Conservation (phyloP, 2,329 filamentous ascomycete genomes). For the Leptographium galeiforme region DNA sequence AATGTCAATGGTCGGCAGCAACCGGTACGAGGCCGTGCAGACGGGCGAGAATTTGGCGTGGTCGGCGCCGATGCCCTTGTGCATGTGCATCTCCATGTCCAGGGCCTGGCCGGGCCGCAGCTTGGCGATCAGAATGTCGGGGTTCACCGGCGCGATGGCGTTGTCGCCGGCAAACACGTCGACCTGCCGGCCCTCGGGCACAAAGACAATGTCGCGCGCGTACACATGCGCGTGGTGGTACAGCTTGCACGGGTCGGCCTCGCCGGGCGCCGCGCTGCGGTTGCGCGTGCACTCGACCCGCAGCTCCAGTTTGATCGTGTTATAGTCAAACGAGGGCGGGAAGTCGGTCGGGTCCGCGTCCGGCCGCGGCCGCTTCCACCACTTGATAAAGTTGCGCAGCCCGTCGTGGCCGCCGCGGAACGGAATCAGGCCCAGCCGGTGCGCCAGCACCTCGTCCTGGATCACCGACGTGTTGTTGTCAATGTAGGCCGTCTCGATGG, state of each 20-base stretch:
- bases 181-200: conserved; percentile 59
- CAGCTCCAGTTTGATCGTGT: conserved; percentile 71
- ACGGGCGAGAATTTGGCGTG: conserved; percentile 97
- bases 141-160: conserved; percentile 66
- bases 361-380: conserved; percentile 57
- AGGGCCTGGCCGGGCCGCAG: conserved; percentile 82
- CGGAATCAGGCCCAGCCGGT: conserved; percentile 80
- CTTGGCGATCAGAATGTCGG: conserved; percentile 89
- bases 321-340: conserved; percentile 59
- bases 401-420: conserved; percentile 68
- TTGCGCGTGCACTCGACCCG: conserved; percentile 72
- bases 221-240: conserved; percentile 81
- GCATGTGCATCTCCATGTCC: conserved; percentile 77
- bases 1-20: conserved; percentile 82
- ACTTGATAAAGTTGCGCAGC: conserved; percentile 64
- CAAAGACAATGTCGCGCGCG: conserved; percentile 63
- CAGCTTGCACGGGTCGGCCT: conserved; percentile 69
- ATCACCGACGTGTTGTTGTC: conserved; percentile 96
- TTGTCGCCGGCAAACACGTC: conserved; percentile 55
- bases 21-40: conserved; percentile 82
- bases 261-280: conserved; percentile 52
- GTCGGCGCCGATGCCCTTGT: conserved; percentile 87
- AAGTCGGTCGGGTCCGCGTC: conserved; percentile 34
- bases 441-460: conserved; percentile 90
- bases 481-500: conserved; percentile 87